Conservation (phyloP, 257 asterid genomes). For the Striga asiatica region DNA sequence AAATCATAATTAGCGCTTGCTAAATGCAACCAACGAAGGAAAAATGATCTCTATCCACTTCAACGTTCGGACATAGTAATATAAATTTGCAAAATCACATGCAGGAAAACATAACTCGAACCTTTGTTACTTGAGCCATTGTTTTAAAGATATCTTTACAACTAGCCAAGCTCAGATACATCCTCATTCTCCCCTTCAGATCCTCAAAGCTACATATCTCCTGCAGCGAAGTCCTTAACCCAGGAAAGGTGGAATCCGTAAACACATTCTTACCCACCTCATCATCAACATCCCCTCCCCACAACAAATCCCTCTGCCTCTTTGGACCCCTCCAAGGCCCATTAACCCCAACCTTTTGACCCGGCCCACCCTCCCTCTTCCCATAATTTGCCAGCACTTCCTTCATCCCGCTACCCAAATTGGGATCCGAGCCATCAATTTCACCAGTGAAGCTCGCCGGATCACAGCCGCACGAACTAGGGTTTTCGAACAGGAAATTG, state of each 20-base stretch:
- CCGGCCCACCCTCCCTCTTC: conserved; percentile 57
- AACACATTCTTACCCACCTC: conserved; percentile 20
- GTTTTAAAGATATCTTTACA: conserved; percentile 59
- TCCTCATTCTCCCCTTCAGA: conserved; percentile 80
- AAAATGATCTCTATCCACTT: neutral
- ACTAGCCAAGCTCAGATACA: conserved; percentile 54
- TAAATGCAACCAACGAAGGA: neutral
- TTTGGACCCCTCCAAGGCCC: conserved; percentile 88
- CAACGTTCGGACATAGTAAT: neutral
- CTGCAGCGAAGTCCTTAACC: conserved; percentile 49
- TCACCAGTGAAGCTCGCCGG: conserved; percentile 48
- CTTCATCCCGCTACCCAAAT: conserved; percentile 15
- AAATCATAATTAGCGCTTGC: neutral
- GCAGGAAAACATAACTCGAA: conserved; percentile 14
- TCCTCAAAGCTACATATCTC: conserved; percentile 90
- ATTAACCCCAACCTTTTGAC: conserved; percentile 47
- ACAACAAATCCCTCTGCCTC: conserved; percentile 53
- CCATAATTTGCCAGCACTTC: conserved; percentile 30
- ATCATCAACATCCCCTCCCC: conserved; percentile 33
- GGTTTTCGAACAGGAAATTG: conserved; percentile 73
- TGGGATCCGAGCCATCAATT: conserved; percentile 23
- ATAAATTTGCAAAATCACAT: neutral
- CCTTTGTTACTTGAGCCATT: conserved; percentile 86
- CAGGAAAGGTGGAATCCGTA: conserved; percentile 31
- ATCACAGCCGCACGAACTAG: conserved; percentile 76